Evolutionary conservation across 2,329 filamentous ascomycete genomes (phyloP).

Genomic region (Neopestalotiopsis clavispora): DNA sequence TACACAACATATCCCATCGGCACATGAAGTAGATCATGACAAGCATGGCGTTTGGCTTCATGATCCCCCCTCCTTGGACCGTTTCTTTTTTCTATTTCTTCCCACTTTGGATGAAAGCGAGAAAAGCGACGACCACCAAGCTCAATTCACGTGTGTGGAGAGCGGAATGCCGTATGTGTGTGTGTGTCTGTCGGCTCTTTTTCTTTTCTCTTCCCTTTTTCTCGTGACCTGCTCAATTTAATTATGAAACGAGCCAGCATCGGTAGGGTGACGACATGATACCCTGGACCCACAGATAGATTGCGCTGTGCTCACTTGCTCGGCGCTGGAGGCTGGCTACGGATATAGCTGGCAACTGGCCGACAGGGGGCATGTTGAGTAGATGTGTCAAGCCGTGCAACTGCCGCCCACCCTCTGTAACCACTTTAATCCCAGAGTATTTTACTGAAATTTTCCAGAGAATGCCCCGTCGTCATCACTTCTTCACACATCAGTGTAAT

Average conservation of each 20-base stretch:
- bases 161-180: no score
- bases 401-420: neutral
- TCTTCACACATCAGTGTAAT: neutral
- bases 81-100: no score
- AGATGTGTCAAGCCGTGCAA: neutral
- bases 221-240: neutral
- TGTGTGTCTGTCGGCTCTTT: neutral
- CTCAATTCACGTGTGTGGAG: neutral
- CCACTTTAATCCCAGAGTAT: no score
- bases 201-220: neutral
- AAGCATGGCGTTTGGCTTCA: neutral
- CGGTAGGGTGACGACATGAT: slow-evolving; percentile 15
- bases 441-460: no score
- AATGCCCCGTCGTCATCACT: no score
- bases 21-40: neutral
- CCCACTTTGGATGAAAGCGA: no score
- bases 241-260: slow-evolving; percentile 13
- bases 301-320: neutral
- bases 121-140: neutral
- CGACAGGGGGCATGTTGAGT: neutral
- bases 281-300: slow-evolving; percentile 12
- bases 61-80: neutral
- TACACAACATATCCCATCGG: neutral
- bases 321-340: neutral
- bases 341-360: neutral